Evolutionary conservation across 495 filamentous ascomycete genomes (phyloP), one percentile per base, ranked within the genome.

Genomic region (Xanthoparmelia taractica): DNA sequence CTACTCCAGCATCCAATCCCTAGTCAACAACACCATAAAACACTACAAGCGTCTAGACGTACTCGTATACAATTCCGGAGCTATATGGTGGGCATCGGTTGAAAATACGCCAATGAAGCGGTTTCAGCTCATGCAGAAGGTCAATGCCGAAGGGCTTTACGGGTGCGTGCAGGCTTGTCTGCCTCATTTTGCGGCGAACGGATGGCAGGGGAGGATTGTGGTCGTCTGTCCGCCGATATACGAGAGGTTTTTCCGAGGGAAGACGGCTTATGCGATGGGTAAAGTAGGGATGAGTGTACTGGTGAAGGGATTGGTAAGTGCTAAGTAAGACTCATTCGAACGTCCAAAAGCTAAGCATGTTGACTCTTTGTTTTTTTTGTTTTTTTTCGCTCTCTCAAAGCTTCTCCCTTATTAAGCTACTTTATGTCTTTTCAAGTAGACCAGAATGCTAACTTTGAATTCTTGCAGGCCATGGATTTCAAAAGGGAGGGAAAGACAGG

Each of bases 161-260:
- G 88, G 79, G 0, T 78, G 79, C 27, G 71, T 94, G 10, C 87
- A 92, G 63, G 84, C 82, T 20, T 71, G 75, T 7, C 74, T 95
- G 43, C 90, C 89, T 2, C 75, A 84, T 57, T 85, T 85, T 65
- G 75, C 76, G 64, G 70, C 64, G 57, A 79, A 81, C 60, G 76
- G 71, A 5, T 80, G 80, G 73, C 80, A 76, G 37, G 89, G 82
- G 0, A 66, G 91, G 8, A 83, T 95, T 57, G 77, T 95, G 57
- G 90, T 95, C 50, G 89, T 96, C 29, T 87, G 84, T 63, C 91
- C 91, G 52, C 91, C 91, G 0, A 92, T 96, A 61, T 95, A 95
- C 68, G 86, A 82, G 55, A 79, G 91, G 23, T 95, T 95, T 72
- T 92, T 93, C 69, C 72, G 88, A 4, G 91, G 91, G 13, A 95